Evolutionary conservation across 371 early-diverging fungal species (phyloP), one percentile per base, ranked within the genome.

Genomic region (Mucor ambiguus): DNA sequence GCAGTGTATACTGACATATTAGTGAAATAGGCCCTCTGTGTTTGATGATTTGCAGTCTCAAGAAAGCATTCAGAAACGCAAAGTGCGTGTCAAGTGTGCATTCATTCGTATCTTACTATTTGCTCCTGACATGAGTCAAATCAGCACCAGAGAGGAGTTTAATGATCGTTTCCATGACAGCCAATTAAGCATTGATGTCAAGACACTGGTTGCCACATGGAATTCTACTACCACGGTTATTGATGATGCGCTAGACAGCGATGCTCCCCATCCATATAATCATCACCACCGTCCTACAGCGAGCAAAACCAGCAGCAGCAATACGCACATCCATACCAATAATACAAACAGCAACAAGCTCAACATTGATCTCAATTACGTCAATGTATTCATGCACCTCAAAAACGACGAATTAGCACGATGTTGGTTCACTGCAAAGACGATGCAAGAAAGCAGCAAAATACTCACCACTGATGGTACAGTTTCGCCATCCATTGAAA

Each of bases 401-500:
- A 70, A 68, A 20, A 32, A 71, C 35, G 81, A 79, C 30, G 35
- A 61, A 0, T 41, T 67, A 6, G 74, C 70, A 3, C 65, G 60
- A 28, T 81, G 81, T 46, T 81, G 81, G 77, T 80, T 85, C 64
- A 77, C 82, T 35, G 72, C 76, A 44, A 80, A 77, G 35, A 76
- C 79, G 18, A 28, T 66, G 0, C 60, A 64, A 37, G 70, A 60
- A n/a, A 60, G 38, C 16, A 68, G 56, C 6, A 61, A 66, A 20
- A 44, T 49, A 7, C n/a, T 60, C 9, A 63, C 69, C 29, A 52
- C 63, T 4, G 66, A 68, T 24, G 71, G 59, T 3, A 44, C 68
- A 6, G 48, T 62, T 14, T 64, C 72, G 16, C 86, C 86, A 22
- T 83, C 68, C 11, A 64, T 85, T 43, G 84, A 85, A 62, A 73